Evolutionary conservation across 1,139 yeast species (phyloP).

Genomic region (Magnusiomyces suaveolens): DNA sequence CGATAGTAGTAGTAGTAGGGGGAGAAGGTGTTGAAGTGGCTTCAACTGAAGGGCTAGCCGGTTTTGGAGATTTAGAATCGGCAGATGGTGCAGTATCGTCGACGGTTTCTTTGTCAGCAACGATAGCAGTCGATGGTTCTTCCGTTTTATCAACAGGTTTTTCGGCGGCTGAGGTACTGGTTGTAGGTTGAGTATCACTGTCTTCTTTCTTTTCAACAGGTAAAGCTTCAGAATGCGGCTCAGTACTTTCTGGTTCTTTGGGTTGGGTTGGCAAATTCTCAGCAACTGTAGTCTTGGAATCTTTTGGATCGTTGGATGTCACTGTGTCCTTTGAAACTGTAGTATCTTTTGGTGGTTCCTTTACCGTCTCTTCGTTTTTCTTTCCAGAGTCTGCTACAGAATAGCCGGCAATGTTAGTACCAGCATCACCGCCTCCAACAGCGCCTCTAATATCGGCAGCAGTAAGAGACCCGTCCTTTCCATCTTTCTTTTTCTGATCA

Average conservation of each 20-base stretch:
- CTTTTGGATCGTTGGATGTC: neutral
- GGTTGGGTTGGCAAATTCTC: neutral
- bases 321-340: neutral
- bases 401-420: constrained; percentile 38
- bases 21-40: too few species aligned
- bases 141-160: constrained; percentile 4
- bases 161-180: neutral
- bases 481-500: constrained; percentile 12
- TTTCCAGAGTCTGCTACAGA: constrained; percentile 8
- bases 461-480: constrained; percentile 34
- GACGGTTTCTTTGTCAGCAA: too few species aligned
- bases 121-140: too few species aligned
- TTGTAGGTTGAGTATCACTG: too few species aligned
- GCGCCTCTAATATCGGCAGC: constrained; percentile 58
- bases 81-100: too few species aligned
- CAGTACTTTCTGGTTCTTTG: constrained; percentile 1
- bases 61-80: too few species aligned
- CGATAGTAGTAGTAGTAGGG: too few species aligned
- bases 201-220: constrained; percentile 1
- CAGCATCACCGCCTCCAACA: constrained; percentile 44
- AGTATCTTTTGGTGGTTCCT: neutral
- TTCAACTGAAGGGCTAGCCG: too few species aligned
- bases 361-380: constrained; percentile 12
- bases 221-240: constrained; percentile 6
- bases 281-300: constrained; percentile 7